Percentiles rank a stretch among this genome's conserved stretches.
Conservation (phyloP, 306 rosid species). For the Ormosia emarginata region DNA sequence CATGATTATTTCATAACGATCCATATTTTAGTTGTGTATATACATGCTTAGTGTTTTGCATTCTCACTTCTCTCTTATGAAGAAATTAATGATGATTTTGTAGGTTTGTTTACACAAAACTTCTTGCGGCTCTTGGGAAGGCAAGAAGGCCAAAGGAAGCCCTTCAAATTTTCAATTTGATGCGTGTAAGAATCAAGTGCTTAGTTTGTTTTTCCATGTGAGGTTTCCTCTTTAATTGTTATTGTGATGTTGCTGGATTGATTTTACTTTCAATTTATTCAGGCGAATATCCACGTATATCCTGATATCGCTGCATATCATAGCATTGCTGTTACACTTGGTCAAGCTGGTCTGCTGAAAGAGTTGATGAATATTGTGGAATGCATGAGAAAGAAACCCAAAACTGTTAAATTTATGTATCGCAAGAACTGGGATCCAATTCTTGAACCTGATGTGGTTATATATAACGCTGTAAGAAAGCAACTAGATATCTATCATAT, state of each 20-base stretch:
- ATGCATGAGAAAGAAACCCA: slow-evolving; percentile 76
- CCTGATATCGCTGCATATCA: slow-evolving; percentile 95
- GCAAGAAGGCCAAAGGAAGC: slow-evolving; percentile 82
- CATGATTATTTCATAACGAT: not conserved
- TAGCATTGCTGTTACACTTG: slow-evolving; percentile 91
- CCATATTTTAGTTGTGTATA: not conserved
- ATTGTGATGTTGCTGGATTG: slow-evolving; percentile 22
- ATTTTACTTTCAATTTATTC: slow-evolving; percentile 38
- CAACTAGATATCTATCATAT: slow-evolving; percentile 6
- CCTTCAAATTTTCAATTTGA: slow-evolving; percentile 63
- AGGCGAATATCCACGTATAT: slow-evolving; percentile 67
- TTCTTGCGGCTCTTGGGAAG: slow-evolving; percentile 86
- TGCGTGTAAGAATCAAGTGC: slow-evolving; percentile 64
- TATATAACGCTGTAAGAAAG: slow-evolving; percentile 83
- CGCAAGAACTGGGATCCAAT: slow-evolving; percentile 71
- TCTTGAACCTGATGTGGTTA: slow-evolving; percentile 78
- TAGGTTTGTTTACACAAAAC: slow-evolving; percentile 93
- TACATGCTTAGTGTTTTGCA: slow-evolving; percentile 15
- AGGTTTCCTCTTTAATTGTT: slow-evolving; percentile 4
- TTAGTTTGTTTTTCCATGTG: slow-evolving; percentile 23
- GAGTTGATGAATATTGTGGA: slow-evolving; percentile 72
- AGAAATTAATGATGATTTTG: slow-evolving; percentile 24
- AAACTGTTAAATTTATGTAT: slow-evolving; percentile 29
- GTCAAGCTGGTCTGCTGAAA: slow-evolving; percentile 82
- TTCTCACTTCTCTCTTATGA: not conserved